These are phyloP conservation scores for Aspergillus sclerotialis DNA, from an alignment of 2,329 filamentous ascomycete species.

Conservation along the genomic window DNA sequence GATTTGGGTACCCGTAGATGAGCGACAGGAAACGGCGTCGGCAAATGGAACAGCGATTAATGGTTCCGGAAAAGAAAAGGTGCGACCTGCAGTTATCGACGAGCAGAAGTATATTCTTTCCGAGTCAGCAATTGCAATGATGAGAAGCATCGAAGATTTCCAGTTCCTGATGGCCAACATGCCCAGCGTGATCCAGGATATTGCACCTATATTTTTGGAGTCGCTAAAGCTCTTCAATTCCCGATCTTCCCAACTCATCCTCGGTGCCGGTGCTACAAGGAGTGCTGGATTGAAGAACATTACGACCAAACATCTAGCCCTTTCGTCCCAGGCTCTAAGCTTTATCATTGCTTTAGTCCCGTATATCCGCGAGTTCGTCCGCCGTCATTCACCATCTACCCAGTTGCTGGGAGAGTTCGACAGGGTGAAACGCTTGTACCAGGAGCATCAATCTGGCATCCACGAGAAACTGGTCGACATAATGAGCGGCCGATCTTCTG, in stretches of 20 bases:
- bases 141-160: slow-evolving; percentile 75
- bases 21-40: slow-evolving; percentile 14
- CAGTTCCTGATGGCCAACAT: slow-evolving; percentile 76
- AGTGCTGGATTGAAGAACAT: slow-evolving; percentile 93
- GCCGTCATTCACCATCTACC: slow-evolving; percentile 58
- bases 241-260: slow-evolving; percentile 88
- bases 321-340: slow-evolving; percentile 80
- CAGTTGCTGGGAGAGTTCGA: slow-evolving; percentile 76
- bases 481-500: slow-evolving; percentile 69
- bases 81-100: slow-evolving; percentile 69
- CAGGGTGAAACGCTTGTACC: slow-evolving; percentile 71
- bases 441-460: slow-evolving; percentile 85
- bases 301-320: slow-evolving; percentile 86
- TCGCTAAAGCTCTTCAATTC: slow-evolving; percentile 94
- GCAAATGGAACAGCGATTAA: slow-evolving; percentile 33
- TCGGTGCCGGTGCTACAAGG: slow-evolving; percentile 84
- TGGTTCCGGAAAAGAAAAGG: slow-evolving; percentile 52
- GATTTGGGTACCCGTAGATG: slow-evolving; percentile 42
- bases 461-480: slow-evolving; percentile 92
- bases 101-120: slow-evolving; percentile 81
- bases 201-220: slow-evolving; percentile 70
- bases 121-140: slow-evolving; percentile 70
- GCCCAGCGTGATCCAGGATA: slow-evolving; percentile 79
- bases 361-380: slow-evolving; percentile 83
- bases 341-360: slow-evolving; percentile 85